phyloP scores from a whole-genome alignment of 129 eudicot species.

The Smallanthus sonchifolius region DNA sequence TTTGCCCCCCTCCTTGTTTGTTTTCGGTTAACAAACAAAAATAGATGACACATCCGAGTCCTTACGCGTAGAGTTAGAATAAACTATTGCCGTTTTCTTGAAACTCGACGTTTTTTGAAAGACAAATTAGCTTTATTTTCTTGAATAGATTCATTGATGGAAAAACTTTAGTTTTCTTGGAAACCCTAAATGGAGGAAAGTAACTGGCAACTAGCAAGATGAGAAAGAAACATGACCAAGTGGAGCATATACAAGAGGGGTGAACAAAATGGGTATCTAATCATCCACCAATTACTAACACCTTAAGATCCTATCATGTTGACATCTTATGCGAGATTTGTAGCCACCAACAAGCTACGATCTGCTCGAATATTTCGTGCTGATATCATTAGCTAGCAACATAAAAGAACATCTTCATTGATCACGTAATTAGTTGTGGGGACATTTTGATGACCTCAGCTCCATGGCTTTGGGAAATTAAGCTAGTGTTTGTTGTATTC shows the following conservation, averaged over 20 bases:
- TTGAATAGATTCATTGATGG: not conserved
- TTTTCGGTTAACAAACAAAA: too few species aligned
- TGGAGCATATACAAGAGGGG: conserved; percentile 23
- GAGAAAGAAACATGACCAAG: conserved; percentile 6
- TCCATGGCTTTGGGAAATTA: conserved; percentile 36
- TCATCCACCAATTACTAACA: conserved; percentile 22
- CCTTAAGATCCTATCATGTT: conserved; percentile 4
- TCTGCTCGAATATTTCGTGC: not conserved
- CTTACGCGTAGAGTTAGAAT: too few species aligned
- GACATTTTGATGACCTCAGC: not conserved
- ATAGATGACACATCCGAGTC: too few species aligned
- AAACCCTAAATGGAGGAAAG: not conserved
- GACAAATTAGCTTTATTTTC: too few species aligned
- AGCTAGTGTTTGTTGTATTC: not conserved
- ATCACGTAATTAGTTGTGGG: conserved; percentile 22
- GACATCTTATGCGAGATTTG: conserved; percentile 21
- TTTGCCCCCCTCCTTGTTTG: too few species aligned
- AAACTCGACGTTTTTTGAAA: not conserved
- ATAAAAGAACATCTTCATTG: conserved; percentile 4
- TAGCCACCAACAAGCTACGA: conserved; percentile 9
- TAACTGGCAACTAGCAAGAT: conserved; percentile 8
- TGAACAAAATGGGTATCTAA: conserved; percentile 35
- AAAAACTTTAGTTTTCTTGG: not conserved
- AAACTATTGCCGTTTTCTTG: not conserved
- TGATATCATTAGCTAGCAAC: conserved; percentile 1